Percentiles rank a stretch among this genome's conserved stretches.
These are phyloP conservation scores for Acanthamoeba lenticulata DNA, from an alignment of 208 protist species.

Conservation along the genomic window DNA sequence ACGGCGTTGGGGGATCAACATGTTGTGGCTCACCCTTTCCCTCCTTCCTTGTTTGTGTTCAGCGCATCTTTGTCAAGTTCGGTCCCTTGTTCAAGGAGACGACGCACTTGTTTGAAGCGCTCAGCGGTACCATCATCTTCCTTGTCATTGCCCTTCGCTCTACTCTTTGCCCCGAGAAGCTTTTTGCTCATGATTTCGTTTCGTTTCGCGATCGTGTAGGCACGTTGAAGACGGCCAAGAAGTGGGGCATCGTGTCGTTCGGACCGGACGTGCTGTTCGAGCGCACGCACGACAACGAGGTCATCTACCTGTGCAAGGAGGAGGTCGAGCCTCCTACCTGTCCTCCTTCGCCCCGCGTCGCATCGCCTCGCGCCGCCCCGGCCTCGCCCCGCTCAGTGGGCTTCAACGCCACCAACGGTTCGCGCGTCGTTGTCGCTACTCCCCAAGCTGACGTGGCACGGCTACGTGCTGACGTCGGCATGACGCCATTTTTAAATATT, in stretches of 20 bases:
- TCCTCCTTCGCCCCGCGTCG: neutral
- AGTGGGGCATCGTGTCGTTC: slow-evolving; percentile 18
- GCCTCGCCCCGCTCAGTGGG: neutral
- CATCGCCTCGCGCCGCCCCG: neutral
- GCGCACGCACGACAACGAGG: slow-evolving; percentile 12
- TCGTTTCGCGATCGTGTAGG: neutral
- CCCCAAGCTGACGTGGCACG: too few species aligned
- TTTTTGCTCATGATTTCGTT: neutral
- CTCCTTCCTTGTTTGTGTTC: too few species aligned
- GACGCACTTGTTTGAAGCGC: neutral
- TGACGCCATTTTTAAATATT: too few species aligned
- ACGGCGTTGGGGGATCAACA: too few species aligned
- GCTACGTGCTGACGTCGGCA: neutral
- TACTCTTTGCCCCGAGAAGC: neutral
- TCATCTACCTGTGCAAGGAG: slow-evolving; percentile 20
- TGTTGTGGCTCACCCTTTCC: neutral
- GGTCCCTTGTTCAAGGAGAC: slow-evolving; percentile 7
- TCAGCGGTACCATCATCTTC: neutral
- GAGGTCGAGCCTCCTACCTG: neutral
- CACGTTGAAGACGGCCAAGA: slow-evolving; percentile 15
- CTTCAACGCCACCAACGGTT: neutral
- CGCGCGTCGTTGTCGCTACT: neutral
- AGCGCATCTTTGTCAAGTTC: neutral
- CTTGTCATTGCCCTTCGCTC: neutral
- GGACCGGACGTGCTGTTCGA: neutral